Evolutionary conservation across 345 rosid genomes (phyloP).

Genomic region (Durio zibethinus): DNA sequence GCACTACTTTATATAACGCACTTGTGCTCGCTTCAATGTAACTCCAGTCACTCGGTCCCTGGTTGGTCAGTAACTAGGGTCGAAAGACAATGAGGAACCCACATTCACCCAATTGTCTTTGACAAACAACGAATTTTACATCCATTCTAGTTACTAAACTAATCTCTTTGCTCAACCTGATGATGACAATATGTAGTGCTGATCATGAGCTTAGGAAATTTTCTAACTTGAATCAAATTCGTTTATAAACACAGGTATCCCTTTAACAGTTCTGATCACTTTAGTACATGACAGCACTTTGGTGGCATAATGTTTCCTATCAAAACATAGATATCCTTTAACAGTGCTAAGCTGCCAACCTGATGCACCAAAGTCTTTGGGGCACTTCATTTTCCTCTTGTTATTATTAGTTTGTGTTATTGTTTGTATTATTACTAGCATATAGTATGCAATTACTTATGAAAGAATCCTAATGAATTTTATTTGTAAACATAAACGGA

Average conservation of each 20-base stretch:
- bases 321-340: not conserved
- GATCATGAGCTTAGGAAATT: too few relatives aligned
- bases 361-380: not conserved
- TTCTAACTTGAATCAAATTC: too few relatives aligned
- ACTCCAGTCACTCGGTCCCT: slow-evolving; percentile 12
- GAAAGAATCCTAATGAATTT: too few relatives aligned
- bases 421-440: too few relatives aligned
- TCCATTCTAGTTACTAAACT: not conserved
- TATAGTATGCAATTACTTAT: too few relatives aligned
- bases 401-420: not conserved
- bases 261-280: too few relatives aligned
- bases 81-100: not conserved
- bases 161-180: too few relatives aligned
- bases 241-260: too few relatives aligned
- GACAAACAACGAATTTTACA: not conserved
- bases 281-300: not conserved
- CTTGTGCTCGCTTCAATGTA: not conserved
- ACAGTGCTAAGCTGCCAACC: slow-evolving; percentile 4
- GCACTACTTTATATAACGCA: slow-evolving; percentile 32
- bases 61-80: slow-evolving; percentile 36
- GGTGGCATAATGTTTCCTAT: not conserved
- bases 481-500: too few relatives aligned
- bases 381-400: not conserved
- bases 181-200: too few relatives aligned
- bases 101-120: not conserved